Evolutionary conservation across 2,329 filamentous ascomycete species (phyloP).

Genomic region (Claviceps pazoutovae): DNA sequence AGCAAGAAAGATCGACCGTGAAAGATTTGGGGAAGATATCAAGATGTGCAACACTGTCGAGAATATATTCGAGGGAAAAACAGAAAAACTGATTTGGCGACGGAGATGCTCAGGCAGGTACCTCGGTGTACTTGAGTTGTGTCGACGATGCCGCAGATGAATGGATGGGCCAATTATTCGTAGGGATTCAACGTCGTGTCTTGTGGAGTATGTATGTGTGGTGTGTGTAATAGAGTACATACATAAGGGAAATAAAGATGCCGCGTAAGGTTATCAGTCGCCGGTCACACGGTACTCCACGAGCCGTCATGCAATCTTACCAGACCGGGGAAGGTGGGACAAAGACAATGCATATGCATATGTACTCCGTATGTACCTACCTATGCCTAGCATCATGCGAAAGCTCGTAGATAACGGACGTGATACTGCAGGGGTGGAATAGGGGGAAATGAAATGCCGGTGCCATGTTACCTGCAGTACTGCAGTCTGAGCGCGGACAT

Average conservation of each 20-base stretch:
- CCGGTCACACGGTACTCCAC: neutral
- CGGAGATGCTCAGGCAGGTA: neutral
- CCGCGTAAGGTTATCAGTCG: conserved; percentile 7
- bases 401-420: neutral
- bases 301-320: conserved; percentile 3
- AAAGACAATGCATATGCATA: conserved; percentile 4
- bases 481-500: neutral
- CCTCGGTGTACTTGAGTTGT: neutral
- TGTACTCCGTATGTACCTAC: too few relatives aligned
- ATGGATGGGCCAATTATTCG: too few relatives aligned
- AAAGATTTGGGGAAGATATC: neutral
- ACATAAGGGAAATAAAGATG: conserved; percentile 5
- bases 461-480: neutral
- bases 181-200: too few relatives aligned
- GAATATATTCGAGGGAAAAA: neutral
- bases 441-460: neutral
- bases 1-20: neutral
- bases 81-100: neutral
- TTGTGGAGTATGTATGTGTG: too few relatives aligned
- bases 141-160: neutral
- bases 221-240: too few relatives aligned
- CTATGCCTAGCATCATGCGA: neutral
- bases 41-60: neutral
- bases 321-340: conserved; percentile 3
- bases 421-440: neutral